These are phyloP conservation scores for Pneumocystis oryctolagi DNA, from an alignment of 1,139 yeast genomes.

Conservation along the genomic window DNA sequence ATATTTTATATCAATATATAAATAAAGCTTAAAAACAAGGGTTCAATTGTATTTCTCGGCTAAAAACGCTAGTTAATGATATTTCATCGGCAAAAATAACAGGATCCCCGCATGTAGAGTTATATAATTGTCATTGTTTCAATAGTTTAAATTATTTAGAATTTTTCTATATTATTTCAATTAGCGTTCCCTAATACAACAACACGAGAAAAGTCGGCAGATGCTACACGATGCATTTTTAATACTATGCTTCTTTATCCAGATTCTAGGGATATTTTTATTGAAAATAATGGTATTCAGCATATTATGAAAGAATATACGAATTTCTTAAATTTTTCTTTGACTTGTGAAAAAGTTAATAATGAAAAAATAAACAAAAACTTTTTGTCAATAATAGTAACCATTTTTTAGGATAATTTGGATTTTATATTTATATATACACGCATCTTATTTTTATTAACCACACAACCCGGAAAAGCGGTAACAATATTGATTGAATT, in stretches of 20 bases:
- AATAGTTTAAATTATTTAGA: neutral
- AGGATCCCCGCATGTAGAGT: neutral
- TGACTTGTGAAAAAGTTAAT: neutral
- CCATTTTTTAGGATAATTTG: neutral
- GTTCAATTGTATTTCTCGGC: neutral
- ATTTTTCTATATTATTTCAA: neutral
- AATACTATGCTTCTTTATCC: slow-evolving; percentile 8
- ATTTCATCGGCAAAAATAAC: neutral
- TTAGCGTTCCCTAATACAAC: neutral
- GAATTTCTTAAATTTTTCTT: neutral
- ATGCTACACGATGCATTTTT: slow-evolving; percentile 10
- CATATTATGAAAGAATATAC: neutral
- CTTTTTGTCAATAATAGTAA: neutral
- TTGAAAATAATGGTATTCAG: neutral
- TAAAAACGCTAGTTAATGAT: neutral
- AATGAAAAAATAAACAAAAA: neutral
- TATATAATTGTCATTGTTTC: neutral
- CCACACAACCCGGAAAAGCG: slow-evolving; percentile 8
- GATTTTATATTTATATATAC: slow-evolving; percentile 14
- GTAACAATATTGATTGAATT: neutral
- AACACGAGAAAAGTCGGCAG: neutral
- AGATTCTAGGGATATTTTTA: slow-evolving; percentile 1
- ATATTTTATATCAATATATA: neutral
- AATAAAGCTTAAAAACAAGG: neutral
- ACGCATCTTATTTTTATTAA: slow-evolving; percentile 14